Evolutionary conservation across 2,329 filamentous ascomycete species (phyloP), one percentile per base, ranked within the genome.

Genomic region (Penicillium psychrosexuale): DNA sequence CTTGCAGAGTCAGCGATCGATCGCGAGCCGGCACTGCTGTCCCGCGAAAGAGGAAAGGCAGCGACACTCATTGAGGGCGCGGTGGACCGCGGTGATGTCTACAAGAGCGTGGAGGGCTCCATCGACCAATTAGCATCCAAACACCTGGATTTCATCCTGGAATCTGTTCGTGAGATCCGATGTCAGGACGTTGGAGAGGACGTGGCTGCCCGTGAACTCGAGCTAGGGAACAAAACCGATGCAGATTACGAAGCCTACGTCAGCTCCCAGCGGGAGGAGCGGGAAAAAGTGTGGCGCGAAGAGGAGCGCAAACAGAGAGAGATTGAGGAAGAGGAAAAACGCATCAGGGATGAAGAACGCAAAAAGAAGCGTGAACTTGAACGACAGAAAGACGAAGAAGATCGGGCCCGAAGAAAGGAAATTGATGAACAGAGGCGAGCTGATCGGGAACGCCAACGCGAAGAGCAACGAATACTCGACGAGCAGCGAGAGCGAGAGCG

Each of bases 11-110:
- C 75, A 38, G 84, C 87, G 65, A 86, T 86, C 55, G 84, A 87
- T 53, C 80, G 81, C 59, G 82, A 86, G 61, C 79, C 84, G 0
- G 82, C 80, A 33, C 75, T 86, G 44, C 75, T 87, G 15, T 82
- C 81, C 49, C 83, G 84, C 31, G 82, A 86, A 61, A 78, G 84
- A 45, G 77, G 82, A 27, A 82, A 85, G 66, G 84, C 84, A 28
- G 84, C 83, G 9, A 83, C 83, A 1, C 72, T 87, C 40, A 81
- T 87, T 30, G 83, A 86, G 70, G 84, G 84, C 52, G 83, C 82
- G 2, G 84, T 84, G 9, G 84, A 86, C 60, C 79, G 84, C 51
- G 83, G 80, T 57, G 81, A 84, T 56, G 78, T 86, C 49, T 87
- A 87, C 64, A 80, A 80, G 56, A 79, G 75, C 60, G 82, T 83